A percentile compares a stretch with the other conserved stretches of the same genome.
These are phyloP conservation scores for Chionographis japonica DNA, from an alignment of 106 monocot genomes.

Conservation along the genomic window DNA sequence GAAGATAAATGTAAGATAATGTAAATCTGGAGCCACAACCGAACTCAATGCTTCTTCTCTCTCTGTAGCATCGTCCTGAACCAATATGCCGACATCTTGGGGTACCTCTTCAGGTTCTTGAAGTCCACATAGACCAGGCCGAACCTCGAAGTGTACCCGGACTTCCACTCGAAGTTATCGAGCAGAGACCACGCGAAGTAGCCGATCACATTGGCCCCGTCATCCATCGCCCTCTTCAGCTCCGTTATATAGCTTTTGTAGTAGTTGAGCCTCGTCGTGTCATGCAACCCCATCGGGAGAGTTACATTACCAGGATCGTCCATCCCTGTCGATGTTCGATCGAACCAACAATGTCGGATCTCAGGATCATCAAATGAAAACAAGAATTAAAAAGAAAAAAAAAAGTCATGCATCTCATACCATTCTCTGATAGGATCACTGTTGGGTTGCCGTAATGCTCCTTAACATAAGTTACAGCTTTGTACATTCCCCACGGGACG, in stretches of 20 bases:
- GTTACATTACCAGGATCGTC: slow-evolving; percentile 74
- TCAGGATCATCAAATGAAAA: neutral
- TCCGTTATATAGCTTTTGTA: slow-evolving; percentile 64
- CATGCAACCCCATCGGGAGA: slow-evolving; percentile 38
- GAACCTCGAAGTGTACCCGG: slow-evolving; percentile 64
- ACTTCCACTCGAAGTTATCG: slow-evolving; percentile 78
- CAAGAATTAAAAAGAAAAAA: neutral
- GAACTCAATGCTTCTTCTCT: slow-evolving; percentile 18
- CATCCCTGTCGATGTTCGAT: slow-evolving; percentile 45
- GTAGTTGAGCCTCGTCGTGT: slow-evolving; percentile 48
- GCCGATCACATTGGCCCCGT: slow-evolving; percentile 63
- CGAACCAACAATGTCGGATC: neutral
- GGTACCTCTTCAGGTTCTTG: slow-evolving; percentile 42
- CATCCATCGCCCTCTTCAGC: slow-evolving; percentile 70
- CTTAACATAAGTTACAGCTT: slow-evolving; percentile 80
- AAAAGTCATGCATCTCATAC: slow-evolving; percentile 12
- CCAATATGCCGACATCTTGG: slow-evolving; percentile 69
- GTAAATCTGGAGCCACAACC: neutral
- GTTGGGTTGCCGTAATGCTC: slow-evolving; percentile 71
- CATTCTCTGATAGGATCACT: slow-evolving; percentile 86
- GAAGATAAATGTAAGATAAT: too few relatives aligned
- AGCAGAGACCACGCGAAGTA: slow-evolving; percentile 85
- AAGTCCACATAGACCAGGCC: slow-evolving; percentile 70
- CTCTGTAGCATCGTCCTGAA: slow-evolving; percentile 42
- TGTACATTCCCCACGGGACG: slow-evolving; percentile 97